phyloP scores from a whole-genome alignment of 1,284 basidiomycete species.

The Ganoderma leucocontextum region DNA sequence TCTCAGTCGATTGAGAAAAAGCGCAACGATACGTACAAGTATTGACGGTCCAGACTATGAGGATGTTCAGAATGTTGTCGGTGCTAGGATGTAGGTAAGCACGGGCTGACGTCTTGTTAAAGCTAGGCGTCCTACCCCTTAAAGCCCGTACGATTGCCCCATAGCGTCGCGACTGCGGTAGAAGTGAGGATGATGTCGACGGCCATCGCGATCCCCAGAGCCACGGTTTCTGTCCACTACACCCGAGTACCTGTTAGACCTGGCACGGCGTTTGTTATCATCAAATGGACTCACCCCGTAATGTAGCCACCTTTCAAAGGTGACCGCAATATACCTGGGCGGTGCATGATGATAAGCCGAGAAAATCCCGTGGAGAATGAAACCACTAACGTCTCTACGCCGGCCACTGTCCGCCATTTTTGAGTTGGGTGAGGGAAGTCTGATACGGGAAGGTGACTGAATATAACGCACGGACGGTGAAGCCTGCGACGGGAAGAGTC shows the following conservation, averaged over 20 bases:
- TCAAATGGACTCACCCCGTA: background rate
- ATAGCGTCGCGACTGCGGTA: background rate
- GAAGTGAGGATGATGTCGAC: background rate
- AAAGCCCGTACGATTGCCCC: background rate
- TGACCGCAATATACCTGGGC: background rate
- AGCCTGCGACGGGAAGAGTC: background rate
- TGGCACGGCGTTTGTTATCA: background rate
- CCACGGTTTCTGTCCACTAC: background rate
- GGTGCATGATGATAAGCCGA: background rate
- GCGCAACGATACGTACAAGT: background rate
- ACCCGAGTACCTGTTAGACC: background rate
- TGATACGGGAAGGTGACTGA: background rate
- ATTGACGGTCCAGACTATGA: background rate
- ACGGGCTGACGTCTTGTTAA: background rate
- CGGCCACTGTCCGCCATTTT: background rate
- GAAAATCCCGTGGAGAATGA: too few species aligned
- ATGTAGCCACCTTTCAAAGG: background rate
- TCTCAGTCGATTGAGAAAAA: background rate
- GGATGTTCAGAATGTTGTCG: background rate
- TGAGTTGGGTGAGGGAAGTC: background rate
- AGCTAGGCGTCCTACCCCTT: background rate
- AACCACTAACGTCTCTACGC: background rate
- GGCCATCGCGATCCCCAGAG: background rate
- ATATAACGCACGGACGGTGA: background rate
- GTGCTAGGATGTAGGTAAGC: background rate